Conservation (phyloP, 768 basidiomycete genomes). For the Russula dissimulans region DNA sequence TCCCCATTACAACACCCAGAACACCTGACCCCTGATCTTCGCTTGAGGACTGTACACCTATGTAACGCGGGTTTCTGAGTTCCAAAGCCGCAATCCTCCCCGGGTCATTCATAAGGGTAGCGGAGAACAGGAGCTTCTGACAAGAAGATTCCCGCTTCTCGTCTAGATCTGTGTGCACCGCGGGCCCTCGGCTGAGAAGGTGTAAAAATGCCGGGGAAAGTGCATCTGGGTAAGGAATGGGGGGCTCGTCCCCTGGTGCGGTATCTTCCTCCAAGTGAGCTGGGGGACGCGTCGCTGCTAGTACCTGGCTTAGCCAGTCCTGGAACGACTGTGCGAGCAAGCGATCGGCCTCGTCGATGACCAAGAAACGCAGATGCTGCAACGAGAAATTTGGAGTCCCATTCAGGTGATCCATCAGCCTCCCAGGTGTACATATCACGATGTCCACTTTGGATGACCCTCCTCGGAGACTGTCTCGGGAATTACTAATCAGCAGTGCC, state of each 20-base stretch:
- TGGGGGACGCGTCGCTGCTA: conserved; percentile 55
- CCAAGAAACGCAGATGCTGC: conserved; percentile 92
- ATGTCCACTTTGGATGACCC: conserved; percentile 91
- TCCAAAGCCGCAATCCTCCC: conserved; percentile 82
- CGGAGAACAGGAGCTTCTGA: conserved; percentile 93
- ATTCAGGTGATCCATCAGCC: conserved; percentile 87
- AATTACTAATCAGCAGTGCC: not conserved
- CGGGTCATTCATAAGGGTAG: conserved; percentile 90
- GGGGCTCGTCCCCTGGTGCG: not conserved
- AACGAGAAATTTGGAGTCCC: conserved; percentile 85
- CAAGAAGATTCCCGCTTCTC: conserved; percentile 60
- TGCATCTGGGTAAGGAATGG: conserved; percentile 38
- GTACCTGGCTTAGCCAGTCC: conserved; percentile 82
- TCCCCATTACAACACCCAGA: conserved; percentile 56
- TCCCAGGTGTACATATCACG: conserved; percentile 90
- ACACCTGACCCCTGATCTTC: conserved; percentile 29
- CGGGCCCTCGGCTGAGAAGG: conserved; percentile 32
- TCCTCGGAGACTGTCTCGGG: conserved; percentile 49
- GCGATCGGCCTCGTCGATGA: conserved; percentile 98
- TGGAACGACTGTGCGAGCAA: conserved; percentile 92
- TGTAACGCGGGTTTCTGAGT: conserved; percentile 75
- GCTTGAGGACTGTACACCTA: conserved; percentile 55
- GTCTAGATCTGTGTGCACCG: conserved; percentile 40
- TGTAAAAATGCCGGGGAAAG: conserved; percentile 53
- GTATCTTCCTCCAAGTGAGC: not conserved